These are phyloP conservation scores for Agastache rugosa DNA, from an alignment of 257 asterid species.

Conservation along the genomic window DNA sequence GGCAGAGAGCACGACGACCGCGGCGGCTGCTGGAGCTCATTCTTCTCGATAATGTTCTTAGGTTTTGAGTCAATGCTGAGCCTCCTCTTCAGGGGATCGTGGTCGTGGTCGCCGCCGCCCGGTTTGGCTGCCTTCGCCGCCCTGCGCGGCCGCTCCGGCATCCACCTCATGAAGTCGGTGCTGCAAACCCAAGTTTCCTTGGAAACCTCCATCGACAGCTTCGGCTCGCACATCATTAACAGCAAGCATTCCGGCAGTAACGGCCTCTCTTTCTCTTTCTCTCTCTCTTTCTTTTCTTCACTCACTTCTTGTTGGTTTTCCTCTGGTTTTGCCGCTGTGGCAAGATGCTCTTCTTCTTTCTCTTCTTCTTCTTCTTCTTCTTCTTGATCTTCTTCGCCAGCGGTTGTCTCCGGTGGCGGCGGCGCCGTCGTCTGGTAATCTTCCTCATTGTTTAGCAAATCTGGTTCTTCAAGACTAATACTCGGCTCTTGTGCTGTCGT, in stretches of 20 bases:
- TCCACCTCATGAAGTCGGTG: conserved; percentile 79
- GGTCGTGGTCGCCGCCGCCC: conserved; percentile 38
- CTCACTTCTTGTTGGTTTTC: neutral
- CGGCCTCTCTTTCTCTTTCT: conserved; percentile 35
- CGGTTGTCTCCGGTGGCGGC: conserved; percentile 8
- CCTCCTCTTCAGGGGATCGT: conserved; percentile 45
- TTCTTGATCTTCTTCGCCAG: conserved; percentile 13
- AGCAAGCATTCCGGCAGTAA: conserved; percentile 82
- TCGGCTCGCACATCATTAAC: conserved; percentile 97
- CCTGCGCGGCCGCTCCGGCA: conserved; percentile 68
- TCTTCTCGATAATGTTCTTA: conserved; percentile 9
- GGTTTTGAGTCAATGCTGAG: conserved; percentile 46
- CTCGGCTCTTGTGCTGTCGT: conserved; percentile 27
- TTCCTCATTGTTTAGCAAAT: conserved; percentile 10
- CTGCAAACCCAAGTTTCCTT: conserved; percentile 98
- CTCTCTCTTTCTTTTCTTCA: neutral
- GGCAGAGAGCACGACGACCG: conserved; percentile 81
- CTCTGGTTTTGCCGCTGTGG: conserved; percentile 26
- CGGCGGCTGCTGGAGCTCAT: conserved; percentile 51
- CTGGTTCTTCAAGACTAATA: neutral
- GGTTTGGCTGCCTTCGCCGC: conserved; percentile 37
- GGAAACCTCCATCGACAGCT: conserved; percentile 94
- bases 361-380: neutral
- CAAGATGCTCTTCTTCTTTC: conserved; percentile 4
- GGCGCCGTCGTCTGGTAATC: neutral